A percentile compares a stretch with the other conserved stretches of the same genome.
phyloP scores from a whole-genome alignment of 1,139 yeast species.

The Kluyveromyces sp. region DNA sequence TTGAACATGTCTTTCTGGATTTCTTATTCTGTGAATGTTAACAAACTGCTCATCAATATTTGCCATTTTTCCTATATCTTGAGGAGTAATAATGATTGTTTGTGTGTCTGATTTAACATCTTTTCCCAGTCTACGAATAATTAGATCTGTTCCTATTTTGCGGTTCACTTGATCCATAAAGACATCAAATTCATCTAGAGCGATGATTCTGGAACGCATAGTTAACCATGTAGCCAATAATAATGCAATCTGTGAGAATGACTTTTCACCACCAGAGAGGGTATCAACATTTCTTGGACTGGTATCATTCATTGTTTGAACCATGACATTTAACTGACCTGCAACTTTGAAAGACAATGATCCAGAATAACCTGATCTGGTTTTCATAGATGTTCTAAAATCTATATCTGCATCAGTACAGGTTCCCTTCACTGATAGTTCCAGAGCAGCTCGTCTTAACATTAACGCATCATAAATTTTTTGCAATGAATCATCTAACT shows the following conservation, averaged over 20 bases:
- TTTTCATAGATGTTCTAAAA: conserved; percentile 51
- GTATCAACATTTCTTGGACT: conserved; percentile 68
- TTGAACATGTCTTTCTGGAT: conserved; percentile 31
- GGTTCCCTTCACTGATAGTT: conserved; percentile 38
- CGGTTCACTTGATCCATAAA: conserved; percentile 95
- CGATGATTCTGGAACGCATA: conserved; percentile 80
- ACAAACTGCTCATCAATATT: conserved; percentile 56
- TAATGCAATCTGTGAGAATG: conserved; percentile 85
- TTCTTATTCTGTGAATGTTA: conserved; percentile 57
- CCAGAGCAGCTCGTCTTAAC: conserved; percentile 43
- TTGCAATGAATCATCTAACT: conserved; percentile 27
- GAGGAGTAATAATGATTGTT: conserved; percentile 90
- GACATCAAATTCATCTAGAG: conserved; percentile 95
- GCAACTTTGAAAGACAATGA: conserved; percentile 51
- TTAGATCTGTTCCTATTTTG: conserved; percentile 65
- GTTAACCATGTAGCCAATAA: conserved; percentile 87
- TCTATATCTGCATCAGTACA: conserved; percentile 41
- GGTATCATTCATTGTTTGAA: conserved; percentile 49
- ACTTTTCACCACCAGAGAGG: conserved; percentile 93
- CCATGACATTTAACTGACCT: conserved; percentile 47
- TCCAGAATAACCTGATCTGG: conserved; percentile 68
- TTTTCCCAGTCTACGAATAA: conserved; percentile 57
- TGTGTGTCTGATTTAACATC: conserved; percentile 52
- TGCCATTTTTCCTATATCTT: conserved; percentile 74
- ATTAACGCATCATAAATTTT: conserved; percentile 35